Evolutionary conservation across 176 grass and related monocot genomes (phyloP).

Genomic region (Phragmites australis): DNA sequence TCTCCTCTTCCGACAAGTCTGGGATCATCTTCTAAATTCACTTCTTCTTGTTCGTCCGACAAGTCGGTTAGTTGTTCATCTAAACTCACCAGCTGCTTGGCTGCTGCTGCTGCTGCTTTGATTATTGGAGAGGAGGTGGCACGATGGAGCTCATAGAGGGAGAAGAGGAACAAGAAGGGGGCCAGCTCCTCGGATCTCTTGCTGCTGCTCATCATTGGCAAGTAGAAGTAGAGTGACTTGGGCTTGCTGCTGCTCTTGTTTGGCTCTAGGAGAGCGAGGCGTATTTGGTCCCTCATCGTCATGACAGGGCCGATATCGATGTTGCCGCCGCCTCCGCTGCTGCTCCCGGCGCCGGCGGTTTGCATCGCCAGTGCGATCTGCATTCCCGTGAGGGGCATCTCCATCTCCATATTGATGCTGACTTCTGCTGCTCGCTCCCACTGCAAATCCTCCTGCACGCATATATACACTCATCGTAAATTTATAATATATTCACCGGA

Average conservation of each 20-base stretch:
- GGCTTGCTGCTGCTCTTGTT: not conserved
- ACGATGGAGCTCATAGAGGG: slow-evolving; percentile 42
- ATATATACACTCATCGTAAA: not conserved
- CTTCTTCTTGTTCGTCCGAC: no score
- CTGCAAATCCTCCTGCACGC: slow-evolving; percentile 49
- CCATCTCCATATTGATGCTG: slow-evolving; percentile 11
- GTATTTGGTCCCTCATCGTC: slow-evolving; percentile 53
- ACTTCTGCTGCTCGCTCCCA: slow-evolving; percentile 51
- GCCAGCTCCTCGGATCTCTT: slow-evolving; percentile 32
- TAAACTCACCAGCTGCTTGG: no score
- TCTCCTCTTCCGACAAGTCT: no score
- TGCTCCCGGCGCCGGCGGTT: not conserved
- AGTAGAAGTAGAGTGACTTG: not conserved
- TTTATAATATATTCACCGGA: no score
- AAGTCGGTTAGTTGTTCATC: not conserved
- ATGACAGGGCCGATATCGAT: not conserved
- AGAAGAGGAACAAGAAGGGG: slow-evolving; percentile 71
- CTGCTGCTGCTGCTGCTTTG: not conserved
- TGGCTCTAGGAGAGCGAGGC: slow-evolving; percentile 48
- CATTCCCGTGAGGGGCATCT: slow-evolving; percentile 68
- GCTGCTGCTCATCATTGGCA: not conserved
- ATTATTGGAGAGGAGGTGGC: not conserved
- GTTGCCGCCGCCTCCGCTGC: not conserved
- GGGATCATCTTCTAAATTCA: not conserved
- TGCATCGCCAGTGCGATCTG: slow-evolving; percentile 48